These are phyloP conservation scores for Malus sieversii DNA, from an alignment of 306 rosid genomes.

Conservation along the genomic window DNA sequence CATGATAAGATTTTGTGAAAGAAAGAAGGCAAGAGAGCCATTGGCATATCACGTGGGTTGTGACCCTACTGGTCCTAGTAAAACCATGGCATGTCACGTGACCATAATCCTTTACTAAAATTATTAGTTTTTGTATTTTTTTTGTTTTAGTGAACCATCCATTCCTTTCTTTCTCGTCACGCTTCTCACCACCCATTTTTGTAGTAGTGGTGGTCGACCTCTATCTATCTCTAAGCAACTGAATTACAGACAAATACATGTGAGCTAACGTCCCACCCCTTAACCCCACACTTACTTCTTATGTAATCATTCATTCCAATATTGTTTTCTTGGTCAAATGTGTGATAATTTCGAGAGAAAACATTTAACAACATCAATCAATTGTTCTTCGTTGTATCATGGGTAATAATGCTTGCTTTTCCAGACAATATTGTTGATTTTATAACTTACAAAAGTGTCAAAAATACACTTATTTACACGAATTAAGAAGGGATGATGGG, in stretches of 20 bases:
- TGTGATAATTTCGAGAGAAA: background rate
- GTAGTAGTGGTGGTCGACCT: background rate
- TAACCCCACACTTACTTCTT: conserved; percentile 24
- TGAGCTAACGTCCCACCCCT: conserved; percentile 72
- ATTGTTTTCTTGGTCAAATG: background rate
- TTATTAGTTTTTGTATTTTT: background rate
- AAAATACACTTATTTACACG: background rate
- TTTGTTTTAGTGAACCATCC: conserved; percentile 32
- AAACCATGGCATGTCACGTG: conserved; percentile 47
- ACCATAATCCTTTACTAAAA: conserved; percentile 6
- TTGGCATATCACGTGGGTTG: conserved; percentile 77
- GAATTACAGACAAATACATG: conserved; percentile 67
- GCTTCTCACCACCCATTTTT: conserved; percentile 27
- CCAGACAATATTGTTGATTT: background rate
- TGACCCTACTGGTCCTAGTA: conserved; percentile 54
- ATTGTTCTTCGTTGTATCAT: background rate
- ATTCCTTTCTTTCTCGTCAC: conserved; percentile 39
- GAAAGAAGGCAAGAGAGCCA: conserved; percentile 26
- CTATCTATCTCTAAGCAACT: conserved; percentile 37
- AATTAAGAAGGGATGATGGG: background rate
- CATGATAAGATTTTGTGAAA: conserved; percentile 43
- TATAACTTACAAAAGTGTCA: background rate
- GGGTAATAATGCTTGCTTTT: background rate
- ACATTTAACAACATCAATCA: background rate
- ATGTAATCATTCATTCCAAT: conserved; percentile 43